Evolutionary conservation across 1,284 basidiomycete species (phyloP).

Genomic region (Sanguinoderma infundibulare): DNA sequence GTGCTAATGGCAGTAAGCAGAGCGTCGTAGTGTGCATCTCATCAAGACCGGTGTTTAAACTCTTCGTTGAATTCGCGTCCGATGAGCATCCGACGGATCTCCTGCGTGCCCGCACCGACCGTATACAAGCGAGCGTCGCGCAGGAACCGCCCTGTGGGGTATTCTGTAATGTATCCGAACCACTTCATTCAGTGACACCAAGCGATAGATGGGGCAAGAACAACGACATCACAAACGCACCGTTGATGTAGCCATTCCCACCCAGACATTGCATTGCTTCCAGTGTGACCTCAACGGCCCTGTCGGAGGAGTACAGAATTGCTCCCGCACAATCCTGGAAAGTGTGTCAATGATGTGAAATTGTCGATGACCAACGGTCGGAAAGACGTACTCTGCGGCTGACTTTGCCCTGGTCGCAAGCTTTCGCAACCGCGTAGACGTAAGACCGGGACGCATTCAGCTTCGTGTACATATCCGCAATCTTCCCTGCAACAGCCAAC

Average conservation of each 20-base stretch:
- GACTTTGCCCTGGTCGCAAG: conserved; percentile 83
- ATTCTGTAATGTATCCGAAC: conserved; percentile 57
- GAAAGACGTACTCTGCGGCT: conserved; percentile 72
- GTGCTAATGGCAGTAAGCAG: neutral
- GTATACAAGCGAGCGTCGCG: conserved; percentile 87
- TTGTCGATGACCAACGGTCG: neutral
- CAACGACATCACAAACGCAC: conserved; percentile 41
- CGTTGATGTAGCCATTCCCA: conserved; percentile 93
- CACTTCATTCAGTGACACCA: neutral
- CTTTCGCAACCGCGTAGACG: conserved; percentile 91
- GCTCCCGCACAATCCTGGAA: conserved; percentile 89
- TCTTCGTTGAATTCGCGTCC: conserved; percentile 88
- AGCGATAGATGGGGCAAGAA: neutral
- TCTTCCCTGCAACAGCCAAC: conserved; percentile 54
- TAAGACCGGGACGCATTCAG: conserved; percentile 88
- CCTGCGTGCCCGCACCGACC: conserved; percentile 92
- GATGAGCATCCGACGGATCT: conserved; percentile 90
- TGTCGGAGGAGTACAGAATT: conserved; percentile 90
- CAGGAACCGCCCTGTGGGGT: conserved; percentile 84
- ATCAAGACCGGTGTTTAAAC: conserved; percentile 40
- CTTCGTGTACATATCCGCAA: conserved; percentile 96
- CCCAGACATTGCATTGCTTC: conserved; percentile 93
- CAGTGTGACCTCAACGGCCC: conserved; percentile 87
- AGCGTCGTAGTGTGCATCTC: neutral
- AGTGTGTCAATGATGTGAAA: neutral